Conservation (phyloP, 805 yeast genomes). For the Cyberlindnera sargentensis region DNA sequence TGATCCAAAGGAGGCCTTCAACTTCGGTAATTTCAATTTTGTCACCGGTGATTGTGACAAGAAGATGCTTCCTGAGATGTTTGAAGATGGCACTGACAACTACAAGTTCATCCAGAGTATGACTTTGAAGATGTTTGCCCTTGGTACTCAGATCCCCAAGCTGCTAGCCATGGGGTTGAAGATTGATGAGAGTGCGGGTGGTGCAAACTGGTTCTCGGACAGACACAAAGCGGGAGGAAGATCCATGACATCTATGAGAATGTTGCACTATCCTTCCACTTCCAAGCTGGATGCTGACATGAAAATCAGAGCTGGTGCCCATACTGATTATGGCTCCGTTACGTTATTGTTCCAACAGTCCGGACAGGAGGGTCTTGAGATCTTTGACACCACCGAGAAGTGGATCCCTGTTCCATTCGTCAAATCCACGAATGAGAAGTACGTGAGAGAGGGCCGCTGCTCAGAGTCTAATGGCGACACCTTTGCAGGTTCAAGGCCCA, state of each 20-base stretch:
- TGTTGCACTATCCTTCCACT: conserved; percentile 60
- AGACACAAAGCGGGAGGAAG: conserved; percentile 45
- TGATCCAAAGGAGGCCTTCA: conserved; percentile 66
- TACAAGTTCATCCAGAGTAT: conserved; percentile 33
- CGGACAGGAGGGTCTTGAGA: conserved; percentile 69
- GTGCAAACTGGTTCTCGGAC: conserved; percentile 53
- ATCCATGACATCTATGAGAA: conserved; percentile 62
- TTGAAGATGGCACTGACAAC: conserved; percentile 34
- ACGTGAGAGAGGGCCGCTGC: conserved; percentile 25
- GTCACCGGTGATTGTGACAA: conserved; percentile 36
- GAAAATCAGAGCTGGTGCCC: conserved; percentile 74
- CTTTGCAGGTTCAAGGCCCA: conserved; percentile 43
- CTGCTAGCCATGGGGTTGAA: conserved; percentile 57
- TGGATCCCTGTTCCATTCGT: conserved; percentile 71
- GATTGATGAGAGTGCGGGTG: conserved; percentile 48
- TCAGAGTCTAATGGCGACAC: conserved; percentile 38
- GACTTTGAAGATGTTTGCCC: conserved; percentile 39
- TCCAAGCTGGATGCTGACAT: conserved; percentile 37
- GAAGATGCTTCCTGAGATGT: conserved; percentile 45
- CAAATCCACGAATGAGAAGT: conserved; percentile 29
- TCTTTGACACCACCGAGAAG: conserved; percentile 40
- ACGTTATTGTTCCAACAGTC: conserved; percentile 66
- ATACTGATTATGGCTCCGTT: conserved; percentile 75
- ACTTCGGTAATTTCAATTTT: conserved; percentile 51
- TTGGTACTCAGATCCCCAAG: conserved; percentile 43